Percentiles rank a stretch among this genome's conserved stretches.
phyloP scores from a whole-genome alignment of 179 eudicot genomes.

The Spergularia azorica region DNA sequence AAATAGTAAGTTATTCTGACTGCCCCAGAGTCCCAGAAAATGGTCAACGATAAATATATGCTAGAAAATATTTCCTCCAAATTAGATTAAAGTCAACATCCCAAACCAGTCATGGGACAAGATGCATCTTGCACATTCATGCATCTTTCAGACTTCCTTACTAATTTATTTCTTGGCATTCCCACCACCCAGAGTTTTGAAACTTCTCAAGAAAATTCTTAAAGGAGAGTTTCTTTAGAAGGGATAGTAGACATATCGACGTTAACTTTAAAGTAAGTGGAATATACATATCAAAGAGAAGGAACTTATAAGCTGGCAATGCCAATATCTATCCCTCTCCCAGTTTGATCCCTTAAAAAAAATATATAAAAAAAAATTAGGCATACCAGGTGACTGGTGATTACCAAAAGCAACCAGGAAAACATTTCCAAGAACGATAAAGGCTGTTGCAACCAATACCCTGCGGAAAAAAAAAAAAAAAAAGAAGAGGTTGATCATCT shows the following conservation, averaged over 20 bases:
- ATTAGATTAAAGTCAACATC: too few species aligned
- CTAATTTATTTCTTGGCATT: too few species aligned
- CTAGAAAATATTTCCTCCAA: too few species aligned
- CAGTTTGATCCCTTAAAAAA: too few species aligned
- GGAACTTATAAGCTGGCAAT: neutral
- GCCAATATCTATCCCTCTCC: neutral
- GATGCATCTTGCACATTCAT: too few species aligned
- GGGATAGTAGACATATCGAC: neutral
- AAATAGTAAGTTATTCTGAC: too few species aligned
- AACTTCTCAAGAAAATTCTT: neutral
- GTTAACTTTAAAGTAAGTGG: neutral
- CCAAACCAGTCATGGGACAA: too few species aligned
- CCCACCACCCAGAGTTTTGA: neutral
- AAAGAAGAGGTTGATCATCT: neutral
- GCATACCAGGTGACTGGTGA: conserved; percentile 94
- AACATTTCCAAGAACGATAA: conserved; percentile 90
- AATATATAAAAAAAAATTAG: neutral
- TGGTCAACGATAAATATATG: too few species aligned
- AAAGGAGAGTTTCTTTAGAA: neutral
- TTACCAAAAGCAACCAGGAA: conserved; percentile 97
- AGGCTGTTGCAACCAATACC: conserved; percentile 81
- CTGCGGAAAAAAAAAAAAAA: conserved; percentile 39
- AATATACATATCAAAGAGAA: neutral
- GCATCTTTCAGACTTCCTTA: too few species aligned
- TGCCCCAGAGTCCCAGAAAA: too few species aligned